phyloP scores from a whole-genome alignment of 257 asterid species.

The Nicotiana paniculata region DNA sequence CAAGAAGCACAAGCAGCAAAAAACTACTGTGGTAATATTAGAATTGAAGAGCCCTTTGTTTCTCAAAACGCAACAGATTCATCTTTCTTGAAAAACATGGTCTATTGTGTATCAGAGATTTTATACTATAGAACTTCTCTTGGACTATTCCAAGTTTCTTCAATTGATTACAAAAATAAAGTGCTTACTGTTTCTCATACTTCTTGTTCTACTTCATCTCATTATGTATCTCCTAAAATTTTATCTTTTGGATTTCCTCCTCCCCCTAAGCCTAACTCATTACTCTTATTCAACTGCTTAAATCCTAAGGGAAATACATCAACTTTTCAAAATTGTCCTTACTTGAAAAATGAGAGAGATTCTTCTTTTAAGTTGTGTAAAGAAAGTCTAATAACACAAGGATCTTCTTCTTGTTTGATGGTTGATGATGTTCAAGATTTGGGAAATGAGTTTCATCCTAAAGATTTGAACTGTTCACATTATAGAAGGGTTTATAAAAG shows the following conservation, averaged over 20 bases:
- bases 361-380: not conserved
- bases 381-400: not conserved
- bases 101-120: constrained; percentile 42
- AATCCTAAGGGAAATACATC: not conserved
- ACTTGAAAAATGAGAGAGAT: not conserved
- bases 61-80: constrained; percentile 16
- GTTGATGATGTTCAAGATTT: constrained; percentile 20
- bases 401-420: constrained; percentile 16
- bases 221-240: constrained; percentile 25
- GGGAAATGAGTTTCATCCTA: constrained; percentile 21
- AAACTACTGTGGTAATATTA: constrained; percentile 28
- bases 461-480: constrained; percentile 34
- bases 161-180: constrained; percentile 35
- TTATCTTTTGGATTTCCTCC: constrained; percentile 40
- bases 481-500: constrained; percentile 28
- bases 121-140: constrained; percentile 42
- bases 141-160: constrained; percentile 38
- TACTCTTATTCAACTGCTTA: constrained; percentile 35
- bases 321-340: constrained; percentile 3
- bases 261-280: constrained; percentile 29
- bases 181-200: constrained; percentile 33
- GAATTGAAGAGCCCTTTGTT: constrained; percentile 22
- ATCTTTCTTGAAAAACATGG: constrained; percentile 22
- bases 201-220: constrained; percentile 27
- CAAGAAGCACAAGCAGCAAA: constrained; percentile 12